Evolutionary conservation across 2,329 filamentous ascomycete genomes (phyloP), one percentile per base, ranked within the genome.

Genomic region (Fusarium fracticaudum): DNA sequence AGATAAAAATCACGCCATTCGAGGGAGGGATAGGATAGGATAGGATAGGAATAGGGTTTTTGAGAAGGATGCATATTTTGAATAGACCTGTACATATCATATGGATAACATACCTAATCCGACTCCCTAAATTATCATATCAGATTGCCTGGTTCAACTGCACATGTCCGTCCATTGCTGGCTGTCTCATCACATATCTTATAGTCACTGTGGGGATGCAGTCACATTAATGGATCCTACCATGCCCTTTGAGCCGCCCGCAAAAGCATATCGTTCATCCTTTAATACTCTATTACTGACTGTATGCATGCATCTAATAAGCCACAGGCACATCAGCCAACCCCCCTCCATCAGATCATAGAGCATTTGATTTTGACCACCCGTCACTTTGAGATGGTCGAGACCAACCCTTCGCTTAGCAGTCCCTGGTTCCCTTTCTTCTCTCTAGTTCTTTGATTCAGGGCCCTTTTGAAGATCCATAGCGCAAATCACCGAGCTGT

Each of bases 281-380:
- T 33, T 24, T 35, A 35, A 51, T 35, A 51, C 48, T 51, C 29
- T 62, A 62, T 50, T 18, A 50, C 29, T 33, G 26, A 17, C 22
- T 57, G 44, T 35, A 35, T 35, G 33, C 14, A 15, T 15, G 33
- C 18, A 29, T 26, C 29, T 29, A 61, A 60, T 24, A 71, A 66
- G 57, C 48, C 53, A 59, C 51, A 53, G 50, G 64, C 43, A 69
- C 60, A 55, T 31, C 55, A 60, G 54, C 59, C 50, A 51, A 64
- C 57, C 44, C 50, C 60, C 62, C 61, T 61, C 65, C 71, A 69
- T 76, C 75, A 73, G 68, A 74, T 67, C 66, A 75, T 77, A 53
- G 50, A 57, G 37, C 43, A 35, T 35, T 35, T 37, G 35, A 37
- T 37, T 26, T 45, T 62, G 61, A 45, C 65, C 51, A 66, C 68